Evolutionary conservation across 805 yeast genomes (phyloP).

Genomic region (Candida ascalaphidarum): DNA sequence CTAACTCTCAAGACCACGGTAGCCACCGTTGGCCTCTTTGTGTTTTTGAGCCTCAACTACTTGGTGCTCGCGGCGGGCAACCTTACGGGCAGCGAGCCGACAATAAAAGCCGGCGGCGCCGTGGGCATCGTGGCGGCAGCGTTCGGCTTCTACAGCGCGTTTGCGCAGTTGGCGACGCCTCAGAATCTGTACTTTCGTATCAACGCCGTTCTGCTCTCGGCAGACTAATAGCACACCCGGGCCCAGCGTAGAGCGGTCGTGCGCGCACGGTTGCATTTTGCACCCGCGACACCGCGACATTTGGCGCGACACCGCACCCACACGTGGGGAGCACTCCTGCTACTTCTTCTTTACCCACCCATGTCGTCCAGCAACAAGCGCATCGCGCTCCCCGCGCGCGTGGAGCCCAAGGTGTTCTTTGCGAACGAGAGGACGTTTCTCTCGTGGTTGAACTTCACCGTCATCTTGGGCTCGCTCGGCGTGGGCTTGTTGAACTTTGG

Average conservation of each 20-base stretch:
- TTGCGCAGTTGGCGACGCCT: conserved; percentile 50
- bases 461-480: conserved; percentile 91
- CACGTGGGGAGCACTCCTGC: too few species aligned
- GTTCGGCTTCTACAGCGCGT: conserved; percentile 56
- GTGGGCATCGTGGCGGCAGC: conserved; percentile 49
- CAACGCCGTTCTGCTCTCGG: conserved; percentile 43
- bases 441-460: conserved; percentile 99
- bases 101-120: conserved; percentile 53
- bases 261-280: too few species aligned
- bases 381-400: conserved; percentile 95
- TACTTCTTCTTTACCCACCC: too few species aligned
- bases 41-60: conserved; percentile 46
- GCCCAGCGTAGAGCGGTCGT: too few species aligned
- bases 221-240: conserved; percentile 10
- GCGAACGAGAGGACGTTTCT: conserved; percentile 98
- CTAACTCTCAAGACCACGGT: conserved; percentile 59
- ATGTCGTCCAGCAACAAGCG: conserved; percentile 51
- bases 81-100: conserved; percentile 31
- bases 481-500: conserved; percentile 95
- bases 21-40: conserved; percentile 51
- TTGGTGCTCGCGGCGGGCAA: conserved; percentile 45
- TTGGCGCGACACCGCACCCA: too few species aligned
- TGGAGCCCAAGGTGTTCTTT: conserved; percentile 97
- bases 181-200: conserved; percentile 52
- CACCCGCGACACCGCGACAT: too few species aligned